Evolutionary conservation across 2,329 filamentous ascomycete species (phyloP), one percentile per base, ranked within the genome.

Genomic region (Alternaria angustiovoidea): DNA sequence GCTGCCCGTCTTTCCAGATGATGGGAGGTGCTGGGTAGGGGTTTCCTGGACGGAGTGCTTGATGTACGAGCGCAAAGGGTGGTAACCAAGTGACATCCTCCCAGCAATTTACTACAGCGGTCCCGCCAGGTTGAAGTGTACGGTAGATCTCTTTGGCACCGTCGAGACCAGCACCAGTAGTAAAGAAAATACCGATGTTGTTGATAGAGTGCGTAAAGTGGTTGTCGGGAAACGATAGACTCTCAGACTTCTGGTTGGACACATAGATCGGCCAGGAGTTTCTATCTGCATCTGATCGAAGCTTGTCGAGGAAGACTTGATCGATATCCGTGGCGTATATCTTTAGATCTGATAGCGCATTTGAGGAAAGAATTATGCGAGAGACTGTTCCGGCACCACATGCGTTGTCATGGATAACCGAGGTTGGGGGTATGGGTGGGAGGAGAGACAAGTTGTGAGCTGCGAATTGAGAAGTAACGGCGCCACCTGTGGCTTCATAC

Each of bases 141-240:
- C 80, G 73, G 56, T 70, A 67, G 28, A 81, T 74, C 55, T 81
- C 79, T 11, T 63, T 70, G 0, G 78, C 75, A 41, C 76, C 80
- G 24, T 68, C 70, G 4, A 73, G 61, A 0, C 73, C 71, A 2
- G 57, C 67, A 54, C 71, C 66, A 0, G 57, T 34, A 42, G 76
- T 79, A 62, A 80, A 79, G 55, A 80, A 68, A 46, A 82, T 71
- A 7, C 76, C 79, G 32, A 81, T 75, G 64, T 79, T 81, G 5
- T 76, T 81, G 54, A 82, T 68, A 4, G 69, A 73, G 63, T 79
- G 75, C 0, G 74, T 76, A 66, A 82, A 82, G 24, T 64, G 68
- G 4, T 69, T 63, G 54, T 79, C 74, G 3, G 56, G 46, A 42
- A 75, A 75, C 18, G 44, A 51, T 1, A 73, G 44, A 1, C 42